A percentile compares a stretch with the other conserved stretches of the same genome.
These are phyloP conservation scores for Jatropha multifida DNA, from an alignment of 441 rosid genomes.

Conservation along the genomic window DNA sequence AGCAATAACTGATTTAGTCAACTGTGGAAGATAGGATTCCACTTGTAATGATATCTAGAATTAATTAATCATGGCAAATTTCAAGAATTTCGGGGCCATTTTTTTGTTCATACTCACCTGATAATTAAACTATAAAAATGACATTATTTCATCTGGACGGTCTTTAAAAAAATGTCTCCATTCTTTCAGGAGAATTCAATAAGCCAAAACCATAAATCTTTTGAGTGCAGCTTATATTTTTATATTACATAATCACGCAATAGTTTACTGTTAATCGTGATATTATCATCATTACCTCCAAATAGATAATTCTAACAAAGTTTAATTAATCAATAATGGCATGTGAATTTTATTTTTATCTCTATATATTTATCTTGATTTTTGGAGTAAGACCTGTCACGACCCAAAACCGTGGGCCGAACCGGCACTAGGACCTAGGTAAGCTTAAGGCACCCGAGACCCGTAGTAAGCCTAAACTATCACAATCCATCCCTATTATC, in stretches of 20 bases:
- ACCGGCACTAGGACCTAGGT: no score
- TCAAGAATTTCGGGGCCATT: not conserved
- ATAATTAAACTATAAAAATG: no score
- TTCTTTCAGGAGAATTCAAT: not conserved
- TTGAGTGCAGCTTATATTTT: not conserved
- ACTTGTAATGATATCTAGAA: constrained; percentile 8
- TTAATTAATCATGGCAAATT: not conserved
- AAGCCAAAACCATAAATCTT: not conserved
- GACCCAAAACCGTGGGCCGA: no score
- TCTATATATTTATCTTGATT: not conserved
- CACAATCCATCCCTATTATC: no score
- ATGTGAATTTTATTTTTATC: no score
- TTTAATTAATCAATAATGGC: no score
- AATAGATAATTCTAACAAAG: not conserved
- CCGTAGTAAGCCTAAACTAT: no score
- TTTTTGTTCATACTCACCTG: not conserved
- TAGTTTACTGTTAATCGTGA: not conserved
- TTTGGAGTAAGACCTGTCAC: no score
- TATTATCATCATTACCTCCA: not conserved
- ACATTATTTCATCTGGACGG: not conserved
- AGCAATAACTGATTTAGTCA: constrained; percentile 32
- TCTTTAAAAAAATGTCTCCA: not conserved
- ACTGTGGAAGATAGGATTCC: constrained; percentile 11
- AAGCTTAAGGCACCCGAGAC: no score
- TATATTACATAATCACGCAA: not conserved